phyloP scores from a whole-genome alignment of 805 yeast species.

The Tetrapisispora fleetii region DNA sequence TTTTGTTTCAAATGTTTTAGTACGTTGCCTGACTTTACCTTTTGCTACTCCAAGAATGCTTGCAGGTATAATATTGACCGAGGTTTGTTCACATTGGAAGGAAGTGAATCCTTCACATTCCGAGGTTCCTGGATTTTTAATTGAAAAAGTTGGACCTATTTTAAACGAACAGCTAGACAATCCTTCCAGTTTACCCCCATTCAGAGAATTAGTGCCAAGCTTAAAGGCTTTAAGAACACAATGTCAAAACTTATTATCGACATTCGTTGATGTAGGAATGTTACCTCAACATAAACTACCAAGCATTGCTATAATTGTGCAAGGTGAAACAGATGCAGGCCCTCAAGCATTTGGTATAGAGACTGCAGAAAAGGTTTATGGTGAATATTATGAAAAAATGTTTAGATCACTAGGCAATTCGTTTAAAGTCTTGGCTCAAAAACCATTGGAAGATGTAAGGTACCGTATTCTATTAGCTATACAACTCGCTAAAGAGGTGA shows the following conservation, averaged over 20 bases:
- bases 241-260: constrained; percentile 70
- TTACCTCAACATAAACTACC: constrained; percentile 65
- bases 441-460: constrained; percentile 69
- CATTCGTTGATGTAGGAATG: constrained; percentile 70
- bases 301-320: constrained; percentile 76
- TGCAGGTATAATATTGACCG: constrained; percentile 59
- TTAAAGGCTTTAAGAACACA: constrained; percentile 78
- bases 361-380: constrained; percentile 60
- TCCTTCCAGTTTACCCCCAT: constrained; percentile 36
- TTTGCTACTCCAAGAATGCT: constrained; percentile 77
- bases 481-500: constrained; percentile 51
- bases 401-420: constrained; percentile 54
- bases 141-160: constrained; percentile 25
- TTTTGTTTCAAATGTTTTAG: constrained; percentile 31
- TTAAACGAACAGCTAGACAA: constrained; percentile 33
- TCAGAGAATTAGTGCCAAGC: constrained; percentile 77
- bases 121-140: constrained; percentile 23
- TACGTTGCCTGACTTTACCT: constrained; percentile 41
- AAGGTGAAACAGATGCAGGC: constrained; percentile 91
- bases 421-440: constrained; percentile 58
- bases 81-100: constrained; percentile 38
- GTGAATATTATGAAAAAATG: constrained; percentile 57
- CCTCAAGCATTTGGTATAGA: constrained; percentile 82
- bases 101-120: constrained; percentile 7
- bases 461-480: constrained; percentile 57